A percentile compares a stretch with the other conserved stretches of the same genome.
Conservation (phyloP, 23 red algal species). For the Gracilaria domingensis region DNA sequence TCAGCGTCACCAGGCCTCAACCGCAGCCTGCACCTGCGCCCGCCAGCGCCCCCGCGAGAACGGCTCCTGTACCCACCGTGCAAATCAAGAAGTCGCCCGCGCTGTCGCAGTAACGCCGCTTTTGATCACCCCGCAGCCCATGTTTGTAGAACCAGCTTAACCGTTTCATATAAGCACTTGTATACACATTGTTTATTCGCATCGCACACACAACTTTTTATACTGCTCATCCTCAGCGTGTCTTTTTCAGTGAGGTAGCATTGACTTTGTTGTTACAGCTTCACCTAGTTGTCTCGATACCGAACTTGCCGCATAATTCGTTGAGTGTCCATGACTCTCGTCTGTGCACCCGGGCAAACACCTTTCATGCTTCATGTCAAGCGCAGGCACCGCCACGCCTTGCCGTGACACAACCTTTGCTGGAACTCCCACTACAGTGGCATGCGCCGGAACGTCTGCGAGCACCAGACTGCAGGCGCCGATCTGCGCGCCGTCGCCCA, state of each 20-base stretch:
- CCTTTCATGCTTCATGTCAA: slow-evolving; percentile 79
- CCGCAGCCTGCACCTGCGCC: not conserved
- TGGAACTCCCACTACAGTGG: slow-evolving; percentile 91
- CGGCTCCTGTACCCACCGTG: slow-evolving; percentile 40
- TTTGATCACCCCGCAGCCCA: not conserved
- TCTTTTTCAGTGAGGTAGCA: not conserved
- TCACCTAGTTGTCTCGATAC: not conserved
- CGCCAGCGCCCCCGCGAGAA: not conserved
- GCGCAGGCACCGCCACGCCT: slow-evolving; percentile 68
- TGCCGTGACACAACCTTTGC: slow-evolving; percentile 69
- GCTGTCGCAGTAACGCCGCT: slow-evolving; percentile 14
- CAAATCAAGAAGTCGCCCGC: slow-evolving; percentile 32
- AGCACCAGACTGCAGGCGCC: slow-evolving; percentile 89
- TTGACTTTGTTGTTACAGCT: not conserved
- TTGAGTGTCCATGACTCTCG: slow-evolving; percentile 31
- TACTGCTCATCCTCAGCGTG: not conserved
- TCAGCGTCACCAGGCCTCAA: slow-evolving; percentile 50
- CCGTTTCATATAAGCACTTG: not conserved
- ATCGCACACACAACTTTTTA: not conserved
- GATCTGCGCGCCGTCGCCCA: slow-evolving; percentile 85
- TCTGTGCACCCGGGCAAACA: slow-evolving; percentile 58
- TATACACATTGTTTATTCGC: slow-evolving; percentile 11
- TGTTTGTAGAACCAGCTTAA: not conserved
- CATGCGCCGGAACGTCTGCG: slow-evolving; percentile 77
- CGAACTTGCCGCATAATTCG: not conserved